phyloP scores from a whole-genome alignment of 139 green algal species.

The Tetradesmus lagerheimii region DNA sequence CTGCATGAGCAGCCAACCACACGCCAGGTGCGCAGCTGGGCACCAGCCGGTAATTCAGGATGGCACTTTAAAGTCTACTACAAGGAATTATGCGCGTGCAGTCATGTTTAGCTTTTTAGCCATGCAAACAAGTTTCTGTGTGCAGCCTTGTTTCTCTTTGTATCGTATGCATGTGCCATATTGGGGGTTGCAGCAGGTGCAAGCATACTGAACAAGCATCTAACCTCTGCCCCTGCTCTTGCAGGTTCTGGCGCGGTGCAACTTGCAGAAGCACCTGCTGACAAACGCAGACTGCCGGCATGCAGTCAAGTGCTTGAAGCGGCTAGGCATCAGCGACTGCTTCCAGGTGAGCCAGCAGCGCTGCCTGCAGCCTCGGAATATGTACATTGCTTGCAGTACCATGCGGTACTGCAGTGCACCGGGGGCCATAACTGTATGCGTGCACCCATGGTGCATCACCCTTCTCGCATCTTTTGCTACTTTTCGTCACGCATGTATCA shows the following conservation, averaged over 20 bases:
- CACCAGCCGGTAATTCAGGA: not conserved
- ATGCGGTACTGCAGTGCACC: too few relatives aligned
- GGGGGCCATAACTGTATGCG: too few relatives aligned
- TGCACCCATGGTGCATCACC: too few relatives aligned
- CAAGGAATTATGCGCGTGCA: too few relatives aligned
- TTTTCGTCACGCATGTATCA: too few relatives aligned
- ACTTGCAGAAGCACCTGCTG: conserved; percentile 79
- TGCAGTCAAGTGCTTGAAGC: conserved; percentile 69
- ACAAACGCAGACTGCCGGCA: conserved; percentile 87
- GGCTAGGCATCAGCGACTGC: conserved; percentile 78
- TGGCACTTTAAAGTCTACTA: too few relatives aligned
- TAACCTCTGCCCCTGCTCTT: not conserved
- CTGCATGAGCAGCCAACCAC: conserved; percentile 49
- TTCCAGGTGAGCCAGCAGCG: conserved; percentile 65
- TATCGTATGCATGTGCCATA: too few relatives aligned
- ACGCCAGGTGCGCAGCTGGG: not conserved
- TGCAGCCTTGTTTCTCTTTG: too few relatives aligned
- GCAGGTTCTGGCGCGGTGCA: conserved; percentile 44
- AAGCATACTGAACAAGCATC: not conserved
- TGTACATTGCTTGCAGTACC: too few relatives aligned
- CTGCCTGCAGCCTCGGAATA: not conserved
- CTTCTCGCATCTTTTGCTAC: too few relatives aligned
- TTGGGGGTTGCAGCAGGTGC: not conserved
- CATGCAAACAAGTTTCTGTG: too few relatives aligned
- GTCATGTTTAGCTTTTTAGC: too few relatives aligned